Percentiles rank a stretch among this genome's conserved stretches.
phyloP scores from a whole-genome alignment of 2,329 filamentous ascomycete genomes.

The Thelonectria olida region DNA sequence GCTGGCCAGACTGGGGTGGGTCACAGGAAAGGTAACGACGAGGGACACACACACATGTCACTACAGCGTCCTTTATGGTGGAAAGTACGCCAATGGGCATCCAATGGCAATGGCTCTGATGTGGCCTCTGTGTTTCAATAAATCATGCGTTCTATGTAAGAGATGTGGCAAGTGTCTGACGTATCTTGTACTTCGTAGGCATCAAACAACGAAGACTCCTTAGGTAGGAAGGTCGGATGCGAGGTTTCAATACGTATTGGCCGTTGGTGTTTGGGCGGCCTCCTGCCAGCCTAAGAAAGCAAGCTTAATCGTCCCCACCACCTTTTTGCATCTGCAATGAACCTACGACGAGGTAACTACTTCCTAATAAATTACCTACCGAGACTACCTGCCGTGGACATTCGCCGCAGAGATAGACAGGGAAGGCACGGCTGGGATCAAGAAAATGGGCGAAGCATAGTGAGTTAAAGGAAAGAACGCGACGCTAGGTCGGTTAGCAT shows the following conservation, averaged over 20 bases:
- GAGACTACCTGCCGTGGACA: too few species aligned
- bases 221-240: too few species aligned
- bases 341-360: too few species aligned
- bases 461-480: conserved; percentile 4
- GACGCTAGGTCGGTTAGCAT: conserved; percentile 19
- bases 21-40: too few species aligned
- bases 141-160: too few species aligned
- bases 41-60: neutral
- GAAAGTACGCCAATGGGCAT: neutral
- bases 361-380: conserved; percentile 3
- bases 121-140: neutral
- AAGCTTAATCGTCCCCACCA: too few species aligned
- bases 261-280: conserved; percentile 20
- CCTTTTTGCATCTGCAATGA: too few species aligned
- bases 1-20: neutral
- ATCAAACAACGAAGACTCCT: too few species aligned
- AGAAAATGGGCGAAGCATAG: conserved; percentile 7
- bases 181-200: too few species aligned
- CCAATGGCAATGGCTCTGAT: neutral
- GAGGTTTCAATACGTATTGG: neutral
- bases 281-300: conserved; percentile 17
- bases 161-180: too few species aligned
- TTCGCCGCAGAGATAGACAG: too few species aligned
- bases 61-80: neutral
- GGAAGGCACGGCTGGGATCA: conserved; percentile 1